Percentiles rank a stretch among this genome's conserved stretches.
phyloP scores from a whole-genome alignment of 1,284 basidiomycete genomes.

The Sparassis latifolia region DNA sequence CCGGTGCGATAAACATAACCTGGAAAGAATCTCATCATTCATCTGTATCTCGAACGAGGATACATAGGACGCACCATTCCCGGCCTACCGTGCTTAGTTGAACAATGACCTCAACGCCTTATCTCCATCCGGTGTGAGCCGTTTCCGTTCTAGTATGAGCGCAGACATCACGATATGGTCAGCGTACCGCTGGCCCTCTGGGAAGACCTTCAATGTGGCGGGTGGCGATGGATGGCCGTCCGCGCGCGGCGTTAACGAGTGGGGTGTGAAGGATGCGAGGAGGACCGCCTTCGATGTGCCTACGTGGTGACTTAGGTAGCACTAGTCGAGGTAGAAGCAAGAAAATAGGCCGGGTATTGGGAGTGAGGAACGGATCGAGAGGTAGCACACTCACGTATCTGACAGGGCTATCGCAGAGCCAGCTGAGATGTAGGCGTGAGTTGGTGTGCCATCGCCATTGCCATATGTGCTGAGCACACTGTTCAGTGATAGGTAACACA shows the following conservation, averaged over 20 bases:
- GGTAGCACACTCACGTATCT: conserved; percentile 15
- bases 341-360: neutral
- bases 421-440: conserved; percentile 13
- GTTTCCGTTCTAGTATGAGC: conserved; percentile 20
- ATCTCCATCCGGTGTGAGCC: conserved; percentile 15
- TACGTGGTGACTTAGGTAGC: conserved; percentile 12
- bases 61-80: neutral
- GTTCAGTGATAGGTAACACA: neutral
- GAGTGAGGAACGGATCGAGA: neutral
- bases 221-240: conserved; percentile 13
- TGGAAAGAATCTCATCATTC: neutral
- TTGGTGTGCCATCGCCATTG: conserved; percentile 20
- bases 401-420: conserved; percentile 20
- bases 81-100: conserved; percentile 4
- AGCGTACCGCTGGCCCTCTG: conserved; percentile 15
- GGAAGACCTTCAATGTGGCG: conserved; percentile 16
- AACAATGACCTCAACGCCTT: conserved; percentile 9
- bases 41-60: neutral
- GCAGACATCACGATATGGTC: conserved; percentile 23
- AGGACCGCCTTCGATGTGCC: conserved; percentile 10
- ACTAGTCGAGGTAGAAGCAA: conserved; percentile 10
- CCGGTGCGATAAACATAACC: no score
- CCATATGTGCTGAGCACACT: conserved; percentile 16
- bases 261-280: conserved; percentile 17
- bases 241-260: conserved; percentile 10